Base-by-base conservation (phyloP, 2,329 filamentous ascomycete species). In the Pyricularia sp. region DNA sequence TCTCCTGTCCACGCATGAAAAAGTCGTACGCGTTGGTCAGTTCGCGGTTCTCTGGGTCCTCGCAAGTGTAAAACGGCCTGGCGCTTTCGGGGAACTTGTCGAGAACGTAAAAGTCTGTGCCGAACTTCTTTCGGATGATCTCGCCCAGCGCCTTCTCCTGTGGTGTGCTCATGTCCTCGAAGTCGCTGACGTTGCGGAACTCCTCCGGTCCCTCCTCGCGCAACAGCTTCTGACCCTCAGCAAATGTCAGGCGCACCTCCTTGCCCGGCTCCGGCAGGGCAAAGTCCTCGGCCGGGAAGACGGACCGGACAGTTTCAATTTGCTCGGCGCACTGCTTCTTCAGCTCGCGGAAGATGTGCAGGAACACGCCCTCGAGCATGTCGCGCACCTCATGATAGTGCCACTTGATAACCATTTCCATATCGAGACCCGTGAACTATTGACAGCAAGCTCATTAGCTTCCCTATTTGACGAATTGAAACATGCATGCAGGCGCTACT, bases 51-150 rank as follows among this genome's bases (percentile, higher is more conserved):
- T 83, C 79, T 2, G 85, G 84, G 72, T 90, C 89, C 64, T 90
- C 86, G 79, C 93, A 91, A 67, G 93, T 92, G 78, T 97, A 97
- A 78, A 96, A 96, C 5, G 93, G 93, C 33, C 94, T 86, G 24
- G 94, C 90, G 49, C 82, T 81, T 75, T 94, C 87, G 60, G 94
- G 94, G 82, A 96, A 99, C 78, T 97, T 94, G 81, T 97, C 93
- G 68, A 99, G 84, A 26, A 96, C 88, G 79, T 96, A 97, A 79
- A 97, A 97, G 79, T 99, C 94, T 66, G 92, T 94, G 74, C 89
- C 85, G 82, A 89, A 96, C 78, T 96, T 97, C 71, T 90, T 83
- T 65, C 90, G 88, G 69, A 97, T 86, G 62, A 97, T 82, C 30
- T 86, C 87, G 66, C 94, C 94, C 9, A 97, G 87, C n/a, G 88